A percentile compares a stretch with the other conserved stretches of the same genome.
phyloP scores from a whole-genome alignment of 345 rosid species.

The Salix exigua region DNA sequence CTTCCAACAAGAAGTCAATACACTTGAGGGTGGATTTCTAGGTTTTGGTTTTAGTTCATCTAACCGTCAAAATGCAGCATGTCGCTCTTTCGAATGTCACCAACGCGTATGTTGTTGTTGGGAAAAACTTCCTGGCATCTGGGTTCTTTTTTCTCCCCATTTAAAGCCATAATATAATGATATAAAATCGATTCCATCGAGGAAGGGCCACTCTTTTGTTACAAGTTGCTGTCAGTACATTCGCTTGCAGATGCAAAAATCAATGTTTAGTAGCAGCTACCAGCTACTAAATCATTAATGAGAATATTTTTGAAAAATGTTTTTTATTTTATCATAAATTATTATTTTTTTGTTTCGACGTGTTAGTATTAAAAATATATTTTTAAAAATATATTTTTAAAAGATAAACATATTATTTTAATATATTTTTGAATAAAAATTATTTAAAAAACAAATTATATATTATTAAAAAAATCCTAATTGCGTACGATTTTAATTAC shows the following conservation, averaged over 20 bases:
- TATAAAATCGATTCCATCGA: neutral
- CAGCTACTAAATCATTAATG: no score
- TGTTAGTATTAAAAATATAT: no score
- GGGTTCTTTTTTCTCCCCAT: neutral
- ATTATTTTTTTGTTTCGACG: no score
- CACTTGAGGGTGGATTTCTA: neutral
- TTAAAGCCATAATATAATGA: neutral
- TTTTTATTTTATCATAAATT: no score
- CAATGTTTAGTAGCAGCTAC: no score
- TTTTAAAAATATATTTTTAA: no score
- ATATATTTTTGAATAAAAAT: no score
- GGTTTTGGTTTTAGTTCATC: neutral
- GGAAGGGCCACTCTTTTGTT: neutral
- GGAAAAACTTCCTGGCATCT: neutral
- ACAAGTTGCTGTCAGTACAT: neutral
- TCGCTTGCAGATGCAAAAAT: neutral
- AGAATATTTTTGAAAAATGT: no score
- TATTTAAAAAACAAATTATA: no score
- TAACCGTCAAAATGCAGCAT: conserved; percentile 4
- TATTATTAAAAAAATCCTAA: no score
- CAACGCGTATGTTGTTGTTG: neutral
- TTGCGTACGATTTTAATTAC: no score
- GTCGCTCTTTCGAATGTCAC: neutral
- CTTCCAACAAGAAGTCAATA: neutral
- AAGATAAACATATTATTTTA: no score